Evolutionary conservation across 2,329 filamentous ascomycete species (phyloP), one percentile per base, ranked within the genome.

Genomic region (Curvularia sp.): DNA sequence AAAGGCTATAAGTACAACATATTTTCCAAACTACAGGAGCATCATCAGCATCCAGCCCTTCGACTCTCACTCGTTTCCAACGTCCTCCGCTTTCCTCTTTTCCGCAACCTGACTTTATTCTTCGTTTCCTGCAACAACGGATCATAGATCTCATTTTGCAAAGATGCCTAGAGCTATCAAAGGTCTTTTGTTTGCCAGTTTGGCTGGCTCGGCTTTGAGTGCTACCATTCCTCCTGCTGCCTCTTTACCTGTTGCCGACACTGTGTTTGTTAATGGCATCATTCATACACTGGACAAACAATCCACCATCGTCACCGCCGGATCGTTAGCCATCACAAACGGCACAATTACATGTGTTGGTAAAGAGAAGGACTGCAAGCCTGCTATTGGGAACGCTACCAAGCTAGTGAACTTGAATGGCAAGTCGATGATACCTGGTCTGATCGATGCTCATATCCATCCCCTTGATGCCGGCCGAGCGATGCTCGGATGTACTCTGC

Each of bases 381-480:
- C 51, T 28, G n/a, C 15, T 8, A 19, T 54, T 47, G 51, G 51
- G 21, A 27, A 15, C 7, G 7, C 32, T 9, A 54, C 51, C 23
- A 54, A 54, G 42, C 42, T 54, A 25, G 51, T 54, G 21, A 25
- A 54, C 51, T 28, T 54, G 42, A 47, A 54, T 27, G 51, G 51
- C 42, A 47, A 54, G 27, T 42, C 41, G 30, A 38, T 48, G 42
- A 41, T 54, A 10, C 51, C 51, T 19, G 51, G 51, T 36, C 51
- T 54, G 23, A 48, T 54, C 42, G 51, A 54, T 23, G 32, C 51
- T 19, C 51, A 53, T 32, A 43, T 53, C 28, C 51, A 53, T 10
- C 41, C 42, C 23, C 32, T 54, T 21, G 51, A 41, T 39, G 51
- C 42, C 13, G 51, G 51, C 12, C 42, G 42, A 38, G 42, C 30